phyloP scores from a whole-genome alignment of 805 yeast genomes.

The Isabelozyma pseudorhagii region DNA sequence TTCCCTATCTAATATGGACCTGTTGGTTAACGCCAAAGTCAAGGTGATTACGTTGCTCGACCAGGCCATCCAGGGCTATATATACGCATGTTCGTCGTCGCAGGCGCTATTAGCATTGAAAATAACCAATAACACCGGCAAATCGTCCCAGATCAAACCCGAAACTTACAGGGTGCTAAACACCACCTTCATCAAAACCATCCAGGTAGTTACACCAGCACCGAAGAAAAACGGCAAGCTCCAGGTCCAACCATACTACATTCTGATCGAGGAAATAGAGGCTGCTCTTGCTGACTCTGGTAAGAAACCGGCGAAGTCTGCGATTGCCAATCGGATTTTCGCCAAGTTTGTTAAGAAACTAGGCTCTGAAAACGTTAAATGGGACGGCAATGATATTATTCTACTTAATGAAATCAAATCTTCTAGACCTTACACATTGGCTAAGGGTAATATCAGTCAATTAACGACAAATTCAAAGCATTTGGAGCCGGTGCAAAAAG shows the following conservation, averaged over 20 bases:
- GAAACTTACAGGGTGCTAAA: slow-evolving; percentile 50
- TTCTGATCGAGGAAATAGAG: slow-evolving; percentile 16
- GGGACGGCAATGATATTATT: slow-evolving; percentile 31
- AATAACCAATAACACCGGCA: slow-evolving; percentile 13
- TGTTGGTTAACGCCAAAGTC: slow-evolving; percentile 37
- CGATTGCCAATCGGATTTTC: slow-evolving; percentile 12
- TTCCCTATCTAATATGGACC: not conserved
- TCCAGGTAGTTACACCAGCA: slow-evolving; percentile 34
- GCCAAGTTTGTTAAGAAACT: slow-evolving; percentile 15
- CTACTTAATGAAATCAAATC: slow-evolving; percentile 34
- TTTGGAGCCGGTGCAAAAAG: slow-evolving; percentile 18
- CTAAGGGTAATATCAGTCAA: slow-evolving; percentile 19
- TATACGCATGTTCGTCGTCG: slow-evolving; percentile 58
- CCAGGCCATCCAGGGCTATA: slow-evolving; percentile 54
- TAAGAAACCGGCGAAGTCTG: slow-evolving; percentile 12
- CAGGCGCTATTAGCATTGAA: slow-evolving; percentile 14
- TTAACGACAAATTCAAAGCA: slow-evolving; percentile 15
- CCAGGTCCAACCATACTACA: slow-evolving; percentile 16
- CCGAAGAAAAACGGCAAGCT: slow-evolving; percentile 27
- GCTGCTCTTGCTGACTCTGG: slow-evolving; percentile 20
- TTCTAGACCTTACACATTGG: slow-evolving; percentile 35
- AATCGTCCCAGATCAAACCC: slow-evolving; percentile 8
- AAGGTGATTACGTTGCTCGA: slow-evolving; percentile 60
- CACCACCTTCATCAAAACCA: slow-evolving; percentile 53
- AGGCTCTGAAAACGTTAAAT: slow-evolving; percentile 23